Base-by-base conservation (phyloP, 768 basidiomycete species). In the Tricholoma furcatifolium region DNA sequence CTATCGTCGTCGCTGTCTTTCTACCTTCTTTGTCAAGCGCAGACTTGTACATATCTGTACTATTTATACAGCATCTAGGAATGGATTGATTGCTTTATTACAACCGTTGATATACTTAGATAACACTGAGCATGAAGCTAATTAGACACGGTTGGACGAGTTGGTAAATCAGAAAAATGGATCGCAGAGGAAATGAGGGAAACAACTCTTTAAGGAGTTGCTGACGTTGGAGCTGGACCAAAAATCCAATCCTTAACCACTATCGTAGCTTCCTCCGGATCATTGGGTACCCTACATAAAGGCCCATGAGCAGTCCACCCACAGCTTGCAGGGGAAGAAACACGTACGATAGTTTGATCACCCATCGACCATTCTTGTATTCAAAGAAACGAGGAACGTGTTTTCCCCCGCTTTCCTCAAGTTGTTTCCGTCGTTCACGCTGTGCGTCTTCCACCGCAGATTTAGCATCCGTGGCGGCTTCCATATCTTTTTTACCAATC, bases 401-500 rank as follows among this genome's bases (percentile, higher is more conserved):
- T 46, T 71, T 72, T 58, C 81, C 75, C 5, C 90, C 91, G 17
- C 67, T 80, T 62, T 88, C 89, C 53, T 95, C 94, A 55, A 88
- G 76, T 65, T 73, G 72, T 63, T 78, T 82, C 35, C 91, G 83
- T 50, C 80, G 69, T 61, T 97, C 93, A 43, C 97, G 79, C 71
- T 98, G 95, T 21, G 84, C 84, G 58, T 96, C 93, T 72, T 99
- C 97, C 1, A 99, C 91, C 11, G 79, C 78, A 2, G 83, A 82
- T 77, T 99, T 99, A 43, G 93, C 91, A 23, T 81, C 81, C 4
- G 94, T 97, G 20, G 97, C 97, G 10, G 83, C 86, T 60, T 95
- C 92, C 93, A 98, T 96, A 67, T 99, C 93, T 64, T 88, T 91
- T 30, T 75, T 76, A 27, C 78, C 66, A 69, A 99, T 98, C 17